Base-by-base conservation (phyloP, 768 basidiomycete genomes). In the Tricholoma furcatifolium region DNA sequence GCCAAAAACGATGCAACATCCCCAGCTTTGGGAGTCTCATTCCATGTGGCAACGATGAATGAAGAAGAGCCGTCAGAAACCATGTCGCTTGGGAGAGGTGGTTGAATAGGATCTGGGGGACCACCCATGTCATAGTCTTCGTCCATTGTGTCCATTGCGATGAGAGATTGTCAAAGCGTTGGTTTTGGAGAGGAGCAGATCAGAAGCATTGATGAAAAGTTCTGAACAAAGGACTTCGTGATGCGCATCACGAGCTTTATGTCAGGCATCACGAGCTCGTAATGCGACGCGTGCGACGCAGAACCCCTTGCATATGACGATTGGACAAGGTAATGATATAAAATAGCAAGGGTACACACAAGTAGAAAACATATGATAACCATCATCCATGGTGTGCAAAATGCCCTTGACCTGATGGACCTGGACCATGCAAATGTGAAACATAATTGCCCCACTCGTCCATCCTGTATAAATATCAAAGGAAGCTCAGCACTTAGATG, bases 391-490 rank as follows among this genome's bases (percentile, higher is more conserved):
- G 38, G 35, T 18, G 34, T 27, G 47, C 40, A 23, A 17, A 54
- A 30, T 46, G 15, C 18, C 43, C 52, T 5, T 42, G 44, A 8
- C 21, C 17, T 32, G 51, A 47, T 40, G 30, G 47, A 1, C 50
- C 27, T 18, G 20, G 57, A 39, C 18, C 67, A 61, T 67, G 68
- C 20, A 75, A 62, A 46, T 67, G 71, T 21, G 68, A 67, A 31
- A 76, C 54, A 50, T 77, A 78, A 10, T 68, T 62, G 2, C 68
- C 68, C 77, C 76, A 79, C 41, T 77, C 75, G 56, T 72, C 70
- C 56, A 72, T 43, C 58, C 78, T 79, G 24, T 24, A 54, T 21
- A 27, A 27, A 27, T 3, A 39, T 32, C 8, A 4, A 12, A 36
- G 3, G 53, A n/a, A 31, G 18, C 7, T 8, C 12, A 3, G 17